phyloP scores from a whole-genome alignment of 2,329 filamentous ascomycete species.

The Monosporascus sp. region DNA sequence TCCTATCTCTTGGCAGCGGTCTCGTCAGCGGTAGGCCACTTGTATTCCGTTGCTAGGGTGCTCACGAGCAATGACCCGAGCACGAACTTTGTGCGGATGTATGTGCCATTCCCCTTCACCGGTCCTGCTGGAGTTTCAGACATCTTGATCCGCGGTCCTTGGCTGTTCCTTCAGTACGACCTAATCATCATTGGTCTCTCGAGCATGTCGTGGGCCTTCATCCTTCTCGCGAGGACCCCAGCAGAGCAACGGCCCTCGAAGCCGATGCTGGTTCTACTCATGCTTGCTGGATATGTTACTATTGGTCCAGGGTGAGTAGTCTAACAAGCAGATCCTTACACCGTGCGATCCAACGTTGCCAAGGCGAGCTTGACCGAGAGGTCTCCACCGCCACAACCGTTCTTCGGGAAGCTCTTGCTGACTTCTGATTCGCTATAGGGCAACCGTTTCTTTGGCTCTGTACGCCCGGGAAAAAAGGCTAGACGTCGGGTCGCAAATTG shows the following conservation, averaged over 20 bases:
- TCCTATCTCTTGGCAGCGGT: conserved; percentile 16
- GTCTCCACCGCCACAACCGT: too few relatives aligned
- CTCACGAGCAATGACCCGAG: conserved; percentile 6
- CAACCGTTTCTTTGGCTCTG: conserved; percentile 16
- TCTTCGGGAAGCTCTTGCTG: too few relatives aligned
- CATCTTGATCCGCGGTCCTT: conserved; percentile 14
- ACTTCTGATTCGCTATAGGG: background rate
- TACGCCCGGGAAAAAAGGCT: conserved; percentile 12
- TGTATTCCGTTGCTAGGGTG: conserved; percentile 13
- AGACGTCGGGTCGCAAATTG: background rate
- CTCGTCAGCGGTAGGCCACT: conserved; percentile 11
- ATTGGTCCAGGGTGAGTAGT: conserved; percentile 8
- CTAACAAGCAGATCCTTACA: too few relatives aligned
- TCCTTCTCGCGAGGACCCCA: conserved; percentile 8
- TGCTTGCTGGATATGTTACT: conserved; percentile 11
- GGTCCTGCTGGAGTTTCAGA: conserved; percentile 12
- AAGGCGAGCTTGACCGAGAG: too few relatives aligned
- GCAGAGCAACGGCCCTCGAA: conserved; percentile 2
- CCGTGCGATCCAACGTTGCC: too few relatives aligned
- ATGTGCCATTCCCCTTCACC: conserved; percentile 10
- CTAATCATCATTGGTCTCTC: conserved; percentile 19
- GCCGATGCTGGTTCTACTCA: conserved; percentile 1
- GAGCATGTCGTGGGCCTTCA: conserved; percentile 19
- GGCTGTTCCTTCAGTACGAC: conserved; percentile 24
- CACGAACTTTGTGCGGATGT: conserved; percentile 14